A percentile compares a stretch with the other conserved stretches of the same genome.
These are phyloP conservation scores for Debaryomyces psychrophilus DNA, from an alignment of 1,139 yeast genomes.

Conservation along the genomic window DNA sequence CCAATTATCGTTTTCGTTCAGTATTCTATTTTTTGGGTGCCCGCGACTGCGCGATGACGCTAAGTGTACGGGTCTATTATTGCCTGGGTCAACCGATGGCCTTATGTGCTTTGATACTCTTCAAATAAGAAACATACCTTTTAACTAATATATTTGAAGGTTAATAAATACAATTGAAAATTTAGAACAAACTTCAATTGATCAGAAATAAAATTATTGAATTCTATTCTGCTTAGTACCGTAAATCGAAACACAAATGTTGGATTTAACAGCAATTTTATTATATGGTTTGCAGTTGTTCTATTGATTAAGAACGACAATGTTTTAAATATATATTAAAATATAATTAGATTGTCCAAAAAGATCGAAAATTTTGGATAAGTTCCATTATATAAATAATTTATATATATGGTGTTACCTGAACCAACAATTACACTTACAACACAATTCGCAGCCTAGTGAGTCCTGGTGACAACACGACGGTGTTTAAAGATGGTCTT, in stretches of 20 bases:
- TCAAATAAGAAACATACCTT: constrained; percentile 3
- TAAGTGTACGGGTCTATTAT: neutral
- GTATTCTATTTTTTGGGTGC: constrained; percentile 1
- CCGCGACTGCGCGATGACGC: constrained; percentile 2
- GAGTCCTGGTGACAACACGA: constrained; percentile 7
- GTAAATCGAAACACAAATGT: neutral
- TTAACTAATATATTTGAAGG: constrained; percentile 1
- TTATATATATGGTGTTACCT: neutral
- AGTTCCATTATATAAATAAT: constrained; percentile 4
- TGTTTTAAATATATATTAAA: constrained; percentile 2
- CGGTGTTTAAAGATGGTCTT: constrained; percentile 2
- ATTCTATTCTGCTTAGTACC: constrained; percentile 3
- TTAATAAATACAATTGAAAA: constrained; percentile 3
- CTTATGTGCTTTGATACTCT: neutral
- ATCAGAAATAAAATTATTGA: constrained; percentile 1
- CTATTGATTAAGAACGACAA: constrained; percentile 1
- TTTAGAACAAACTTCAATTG: neutral
- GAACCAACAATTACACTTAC: constrained; percentile 5
- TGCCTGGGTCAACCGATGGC: neutral
- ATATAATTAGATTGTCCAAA: constrained; percentile 2
- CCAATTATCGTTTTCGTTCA: neutral
- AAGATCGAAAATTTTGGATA: constrained; percentile 1
- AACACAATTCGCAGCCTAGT: constrained; percentile 7
- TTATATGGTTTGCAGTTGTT: constrained; percentile 1
- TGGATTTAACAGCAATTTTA: neutral